Base-by-base conservation (phyloP, 1,284 basidiomycete species). In the Moniliella sp. region DNA sequence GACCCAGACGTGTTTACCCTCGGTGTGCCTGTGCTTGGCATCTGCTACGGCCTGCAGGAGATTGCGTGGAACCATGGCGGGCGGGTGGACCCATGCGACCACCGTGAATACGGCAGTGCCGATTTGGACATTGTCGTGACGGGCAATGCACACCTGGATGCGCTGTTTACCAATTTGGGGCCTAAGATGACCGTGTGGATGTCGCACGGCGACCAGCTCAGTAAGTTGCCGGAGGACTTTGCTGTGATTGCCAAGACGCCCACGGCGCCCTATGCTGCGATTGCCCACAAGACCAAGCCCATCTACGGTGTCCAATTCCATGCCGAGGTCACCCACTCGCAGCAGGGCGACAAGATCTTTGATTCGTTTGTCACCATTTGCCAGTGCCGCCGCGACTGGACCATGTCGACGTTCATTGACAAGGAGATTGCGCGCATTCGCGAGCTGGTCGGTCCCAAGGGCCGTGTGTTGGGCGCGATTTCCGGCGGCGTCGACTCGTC, bases 1-100 rank as follows among this genome's bases (percentile, higher is more conserved):
- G 88, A 97, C 63, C 80, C 83, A 12, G 76, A 70, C n/a, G 76
- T 97, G n/a, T 97, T 86, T 54, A 71, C 75, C 26, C 70, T 79
- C 10, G 82, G 78, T 21, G 75, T 94, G 0, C 88, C 91, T 12
- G 75, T 97, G 34, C 69, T 99, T 11, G 91, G 91, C 29, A 94
- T 97, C 42, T 99, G 91, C 63, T 97, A 97, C 64, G 91, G 91
- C 17, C 69, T 97, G n/a, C 82, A 88, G 76, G 88, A 97, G 70
- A 82, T 94, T 40, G 84, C 86, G 12, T 80, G 76, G 72, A 76
- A 75, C 40, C 67, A 82, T 58, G 76, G 77, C 39, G 91, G 86
- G 14, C 71, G 76, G 45, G 83, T 99, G 23, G 74, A 75, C 16
- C 75, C 78, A 34, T 83, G 81, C 62, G 74, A 83, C 39, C 82